A percentile compares a stretch with the other conserved stretches of the same genome.
Conservation (phyloP, 345 rosid genomes). For the Citrus medica region DNA sequence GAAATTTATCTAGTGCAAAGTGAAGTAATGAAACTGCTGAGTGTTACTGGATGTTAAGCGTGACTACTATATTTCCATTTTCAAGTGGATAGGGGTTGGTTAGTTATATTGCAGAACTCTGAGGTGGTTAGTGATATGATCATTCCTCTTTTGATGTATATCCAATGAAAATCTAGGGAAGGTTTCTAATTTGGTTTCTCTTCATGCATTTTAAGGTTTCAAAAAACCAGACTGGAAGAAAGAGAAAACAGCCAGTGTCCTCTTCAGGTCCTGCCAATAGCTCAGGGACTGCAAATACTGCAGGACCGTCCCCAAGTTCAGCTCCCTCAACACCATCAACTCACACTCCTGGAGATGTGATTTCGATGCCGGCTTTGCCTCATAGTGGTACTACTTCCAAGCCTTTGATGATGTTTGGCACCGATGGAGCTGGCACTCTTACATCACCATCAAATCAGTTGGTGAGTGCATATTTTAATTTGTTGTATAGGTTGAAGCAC, state of each 20-base stretch:
- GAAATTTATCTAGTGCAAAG: neutral
- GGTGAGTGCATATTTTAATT: conserved; percentile 49
- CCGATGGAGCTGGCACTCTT: conserved; percentile 83
- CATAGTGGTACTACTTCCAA: conserved; percentile 84
- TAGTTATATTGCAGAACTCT: neutral
- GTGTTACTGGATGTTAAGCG: neutral
- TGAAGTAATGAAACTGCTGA: neutral
- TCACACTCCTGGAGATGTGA: conserved; percentile 93
- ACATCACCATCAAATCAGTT: conserved; percentile 87
- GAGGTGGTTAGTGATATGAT: neutral
- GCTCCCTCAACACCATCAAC: conserved; percentile 99
- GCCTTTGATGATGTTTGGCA: conserved; percentile 64
- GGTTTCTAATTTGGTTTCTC: conserved; percentile 37
- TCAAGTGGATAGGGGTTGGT: neutral
- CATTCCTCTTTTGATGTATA: conserved; percentile 5
- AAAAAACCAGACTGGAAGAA: conserved; percentile 91
- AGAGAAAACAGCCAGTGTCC: conserved; percentile 95
- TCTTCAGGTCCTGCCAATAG: conserved; percentile 99
- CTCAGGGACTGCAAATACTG: conserved; percentile 96
- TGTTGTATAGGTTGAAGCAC: conserved; percentile 24
- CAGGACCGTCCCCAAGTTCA: conserved; percentile 99
- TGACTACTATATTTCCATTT: neutral
- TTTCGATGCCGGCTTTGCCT: conserved; percentile 85
- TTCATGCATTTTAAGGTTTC: conserved; percentile 58
- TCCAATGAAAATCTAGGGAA: neutral